These are phyloP conservation scores for Aureobasidium sp. DNA, from an alignment of 2,329 filamentous ascomycete species.

Conservation along the genomic window DNA sequence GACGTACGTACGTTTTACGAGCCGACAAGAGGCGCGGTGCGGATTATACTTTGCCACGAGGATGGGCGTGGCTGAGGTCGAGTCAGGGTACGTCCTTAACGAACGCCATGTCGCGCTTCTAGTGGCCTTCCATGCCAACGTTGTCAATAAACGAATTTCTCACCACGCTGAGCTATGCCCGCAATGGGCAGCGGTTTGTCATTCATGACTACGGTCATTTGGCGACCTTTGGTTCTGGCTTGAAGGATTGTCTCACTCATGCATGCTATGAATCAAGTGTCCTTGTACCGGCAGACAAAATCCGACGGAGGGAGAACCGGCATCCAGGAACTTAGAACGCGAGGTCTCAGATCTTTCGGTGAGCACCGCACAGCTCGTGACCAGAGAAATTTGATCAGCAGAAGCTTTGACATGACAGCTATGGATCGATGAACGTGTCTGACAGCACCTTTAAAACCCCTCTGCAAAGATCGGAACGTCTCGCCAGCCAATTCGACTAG, in stretches of 20 bases:
- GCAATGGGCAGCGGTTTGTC: neutral
- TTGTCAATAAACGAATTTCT: neutral
- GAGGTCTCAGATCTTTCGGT: neutral
- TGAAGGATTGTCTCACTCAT: neutral
- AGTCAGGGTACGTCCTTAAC: neutral
- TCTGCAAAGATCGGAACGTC: neutral
- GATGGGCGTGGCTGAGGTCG: neutral
- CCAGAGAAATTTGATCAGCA: neutral
- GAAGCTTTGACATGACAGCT: neutral
- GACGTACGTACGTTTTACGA: neutral
- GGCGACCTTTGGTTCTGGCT: no score
- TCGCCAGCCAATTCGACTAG: neutral
- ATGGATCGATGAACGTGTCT: neutral
- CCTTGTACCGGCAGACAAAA: neutral
- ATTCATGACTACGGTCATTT: neutral
- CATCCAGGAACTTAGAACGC: neutral
- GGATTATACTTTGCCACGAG: slow-evolving; percentile 11
- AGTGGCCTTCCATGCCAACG: slow-evolving; percentile 8
- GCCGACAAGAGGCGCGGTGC: neutral
- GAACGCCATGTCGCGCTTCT: neutral
- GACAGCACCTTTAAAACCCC: neutral
- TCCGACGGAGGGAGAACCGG: neutral
- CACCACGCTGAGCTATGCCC: neutral
- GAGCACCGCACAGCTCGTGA: slow-evolving; percentile 1
- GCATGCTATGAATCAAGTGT: neutral